Evolutionary conservation across 2,329 filamentous ascomycete genomes (phyloP), one percentile per base, ranked within the genome.

Genomic region (Beauveria rudraprayagi): DNA sequence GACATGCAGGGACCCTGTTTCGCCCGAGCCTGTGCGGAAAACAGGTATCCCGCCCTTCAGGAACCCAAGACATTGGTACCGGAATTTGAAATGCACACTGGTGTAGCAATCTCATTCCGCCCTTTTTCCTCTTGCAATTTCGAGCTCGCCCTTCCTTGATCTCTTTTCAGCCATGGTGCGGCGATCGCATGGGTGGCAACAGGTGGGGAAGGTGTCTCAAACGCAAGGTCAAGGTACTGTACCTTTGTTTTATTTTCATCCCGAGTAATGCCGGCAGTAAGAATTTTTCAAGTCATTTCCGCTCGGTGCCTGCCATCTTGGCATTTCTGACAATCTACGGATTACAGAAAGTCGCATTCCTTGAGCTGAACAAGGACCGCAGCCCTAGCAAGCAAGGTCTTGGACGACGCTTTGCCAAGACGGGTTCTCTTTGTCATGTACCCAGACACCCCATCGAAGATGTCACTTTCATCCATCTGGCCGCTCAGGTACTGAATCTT

Each of bases 401-500:
- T 26, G 47, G 40, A 51, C 37, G 24, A 51, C 22, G 19, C 22
- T 17, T 56, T 46, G 16, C 44, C 34, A 51, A 51, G 28, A 30
- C 24, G 34, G 56, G 28, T 43, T 40, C 22, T 58, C 43, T 52
- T 37, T 44, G 24, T 52, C 6, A 3, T 10, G 50, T 41, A 41
- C 50, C 44, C 24, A 9, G 46, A 59, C 46, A n/a, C 56, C 56
- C 37, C 14, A 26, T 28, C 24, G 22, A 22, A 22, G 43, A 17
- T 14, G 40, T 17, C 40, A 51, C 41, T 46, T 40, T 61, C 54
- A 51, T 46, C 55, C 37, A 43, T 69, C 67, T 16, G 61, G 62
- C 3, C 69, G 67, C 55, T 74, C 74, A 5, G 67, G 64, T 2
- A 72, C 69, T 3, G 72, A 66, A 4, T 71, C 67, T 14, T 76